Percentiles rank a stretch among this genome's conserved stretches.
Evolutionary conservation across 2,329 filamentous ascomycete genomes (phyloP).

Genomic region (Scorias spongiosa): DNA sequence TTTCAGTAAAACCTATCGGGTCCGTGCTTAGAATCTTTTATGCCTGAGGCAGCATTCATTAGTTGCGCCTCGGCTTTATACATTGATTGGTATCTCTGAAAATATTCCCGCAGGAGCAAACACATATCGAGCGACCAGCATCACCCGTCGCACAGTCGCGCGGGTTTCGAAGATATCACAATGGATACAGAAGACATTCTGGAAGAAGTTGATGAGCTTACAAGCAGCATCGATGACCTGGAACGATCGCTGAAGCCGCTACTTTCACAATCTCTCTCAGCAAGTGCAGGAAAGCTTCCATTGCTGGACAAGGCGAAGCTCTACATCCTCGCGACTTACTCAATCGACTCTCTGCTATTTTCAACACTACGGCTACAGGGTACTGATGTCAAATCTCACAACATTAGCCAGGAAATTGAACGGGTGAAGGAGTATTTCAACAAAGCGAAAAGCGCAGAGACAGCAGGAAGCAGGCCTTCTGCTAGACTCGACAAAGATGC

Average conservation of each 20-base stretch:
- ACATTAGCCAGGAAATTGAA: constrained; percentile 71
- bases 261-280: constrained; percentile 46
- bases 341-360: constrained; percentile 81
- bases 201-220: constrained; percentile 56
- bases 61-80: too few relatives aligned
- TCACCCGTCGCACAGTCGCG: too few relatives aligned
- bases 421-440: constrained; percentile 82
- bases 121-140: too few relatives aligned
- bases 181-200: constrained; percentile 46
- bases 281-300: constrained; percentile 62
- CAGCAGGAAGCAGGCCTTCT: constrained; percentile 39
- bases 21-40: too few relatives aligned
- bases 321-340: constrained; percentile 73
- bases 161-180: too few relatives aligned
- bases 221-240: constrained; percentile 58
- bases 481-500: constrained; percentile 57
- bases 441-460: constrained; percentile 72
- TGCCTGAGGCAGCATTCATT: too few relatives aligned
- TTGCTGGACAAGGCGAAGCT: constrained; percentile 93
- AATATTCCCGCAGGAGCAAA: too few relatives aligned
- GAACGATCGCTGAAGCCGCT: constrained; percentile 62
- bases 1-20: too few relatives aligned
- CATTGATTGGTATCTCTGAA: too few relatives aligned
- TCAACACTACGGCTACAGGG: constrained; percentile 67
- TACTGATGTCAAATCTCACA: constrained; percentile 66